These are phyloP conservation scores for Komagataella pseudopastoris DNA, from an alignment of 805 yeast genomes.

Conservation along the genomic window DNA sequence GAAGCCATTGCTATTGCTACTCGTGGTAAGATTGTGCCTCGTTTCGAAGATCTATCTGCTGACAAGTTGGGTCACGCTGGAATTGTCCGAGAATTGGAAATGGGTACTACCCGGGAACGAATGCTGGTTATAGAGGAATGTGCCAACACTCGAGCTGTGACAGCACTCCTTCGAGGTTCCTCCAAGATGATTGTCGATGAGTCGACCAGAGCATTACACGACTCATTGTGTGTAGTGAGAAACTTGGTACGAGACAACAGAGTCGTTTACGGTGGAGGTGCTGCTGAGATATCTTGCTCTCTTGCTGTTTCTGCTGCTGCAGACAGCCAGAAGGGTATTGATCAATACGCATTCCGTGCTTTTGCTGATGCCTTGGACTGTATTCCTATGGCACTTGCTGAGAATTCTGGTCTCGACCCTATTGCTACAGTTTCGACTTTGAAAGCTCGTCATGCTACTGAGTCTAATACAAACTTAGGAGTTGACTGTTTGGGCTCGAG, in stretches of 20 bases:
- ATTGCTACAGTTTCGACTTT: conserved; percentile 78
- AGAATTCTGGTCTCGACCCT: conserved; percentile 91
- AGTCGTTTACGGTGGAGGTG: conserved; percentile 99
- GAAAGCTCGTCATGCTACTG: conserved; percentile 75
- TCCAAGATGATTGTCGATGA: conserved; percentile 97
- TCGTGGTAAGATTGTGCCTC: conserved; percentile 90
- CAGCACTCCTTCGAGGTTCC: conserved; percentile 89
- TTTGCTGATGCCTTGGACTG: conserved; percentile 84
- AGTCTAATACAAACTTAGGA: conserved; percentile 60
- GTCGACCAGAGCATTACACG: conserved; percentile 92
- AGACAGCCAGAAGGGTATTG: conserved; percentile 86
- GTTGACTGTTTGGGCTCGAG: conserved; percentile 90
- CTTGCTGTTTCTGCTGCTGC: conserved; percentile 85
- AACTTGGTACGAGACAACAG: conserved; percentile 84
- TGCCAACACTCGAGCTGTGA: conserved; percentile 76
- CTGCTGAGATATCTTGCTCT: conserved; percentile 92
- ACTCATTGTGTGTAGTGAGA: conserved; percentile 93
- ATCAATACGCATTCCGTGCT: conserved; percentile 95
- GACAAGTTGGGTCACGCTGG: conserved; percentile 87
- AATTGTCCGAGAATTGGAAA: conserved; percentile 70
- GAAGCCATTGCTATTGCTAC: conserved; percentile 97
- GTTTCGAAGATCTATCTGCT: conserved; percentile 80
- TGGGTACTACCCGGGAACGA: conserved; percentile 93
- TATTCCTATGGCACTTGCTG: conserved; percentile 91
- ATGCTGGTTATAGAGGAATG: conserved; percentile 92